These are phyloP conservation scores for Cercospora canescens DNA, from an alignment of 2,329 filamentous ascomycete genomes.

Conservation along the genomic window DNA sequence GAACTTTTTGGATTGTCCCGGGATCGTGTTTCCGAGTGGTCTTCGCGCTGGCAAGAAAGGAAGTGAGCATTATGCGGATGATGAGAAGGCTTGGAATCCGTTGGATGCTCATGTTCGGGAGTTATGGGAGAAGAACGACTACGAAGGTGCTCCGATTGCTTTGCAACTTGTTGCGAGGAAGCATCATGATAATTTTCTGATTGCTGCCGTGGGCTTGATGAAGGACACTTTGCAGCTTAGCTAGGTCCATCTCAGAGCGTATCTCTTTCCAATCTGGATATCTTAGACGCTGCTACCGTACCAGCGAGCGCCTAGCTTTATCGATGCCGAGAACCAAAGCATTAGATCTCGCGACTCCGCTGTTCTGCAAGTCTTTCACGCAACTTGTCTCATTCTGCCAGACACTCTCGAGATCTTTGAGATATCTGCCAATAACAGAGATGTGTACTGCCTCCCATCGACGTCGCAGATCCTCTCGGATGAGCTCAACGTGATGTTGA, in stretches of 20 bases:
- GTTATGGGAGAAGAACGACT: constrained; percentile 44
- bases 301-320: too few relatives aligned
- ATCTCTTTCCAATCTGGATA: too few relatives aligned
- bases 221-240: constrained; percentile 11
- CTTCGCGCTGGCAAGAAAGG: constrained; percentile 47
- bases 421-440: background rate
- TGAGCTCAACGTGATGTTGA: background rate
- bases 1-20: constrained; percentile 63
- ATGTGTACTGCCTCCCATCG: background rate
- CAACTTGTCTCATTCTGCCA: rapidly evolving
- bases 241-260: background rate
- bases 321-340: too few relatives aligned
- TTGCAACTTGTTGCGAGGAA: constrained; percentile 56
- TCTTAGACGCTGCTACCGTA: too few relatives aligned
- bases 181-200: constrained; percentile 57
- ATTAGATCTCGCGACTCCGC: too few relatives aligned
- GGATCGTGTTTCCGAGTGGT: constrained; percentile 58
- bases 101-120: constrained; percentile 51
- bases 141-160: constrained; percentile 51
- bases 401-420: background rate
- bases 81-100: constrained; percentile 40
- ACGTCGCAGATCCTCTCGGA: background rate
- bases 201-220: constrained; percentile 42
- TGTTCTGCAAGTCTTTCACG: background rate
- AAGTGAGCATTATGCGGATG: constrained; percentile 36